Base-by-base conservation (phyloP, 495 filamentous ascomycete genomes). In the Aspergillus heteromorphus region DNA sequence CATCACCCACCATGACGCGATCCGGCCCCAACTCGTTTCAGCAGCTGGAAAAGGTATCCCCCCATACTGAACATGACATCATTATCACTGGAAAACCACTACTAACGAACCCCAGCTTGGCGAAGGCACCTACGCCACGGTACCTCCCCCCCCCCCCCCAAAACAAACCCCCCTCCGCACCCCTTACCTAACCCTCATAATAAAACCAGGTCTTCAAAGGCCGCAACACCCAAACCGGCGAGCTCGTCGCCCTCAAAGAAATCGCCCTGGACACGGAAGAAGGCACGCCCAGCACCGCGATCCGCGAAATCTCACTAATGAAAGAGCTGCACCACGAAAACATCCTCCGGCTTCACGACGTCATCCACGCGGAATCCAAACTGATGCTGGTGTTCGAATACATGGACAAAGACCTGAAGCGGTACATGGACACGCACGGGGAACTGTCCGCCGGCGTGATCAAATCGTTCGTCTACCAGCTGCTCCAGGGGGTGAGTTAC, bases 361-460 rank as follows among this genome's bases (percentile, higher is more conserved):
- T 98, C 40, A 96, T 98, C 62, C 93, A 98, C 68, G 96, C 93
- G 56, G 93, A 98, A 73, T 96, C 97, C 76, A 98, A 98, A 67
- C 83, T 98, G 40, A 97, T 97, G 90, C 85, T 98, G 27, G 93
- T 98, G 7, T 96, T 97, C 61, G 93, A 98, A 72, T 97, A 86
- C 70, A 95, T 98, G 86, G 93, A 98, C 70, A 84, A 91, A 60
- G 93, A 98, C 63, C 76, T 98, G 16, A 97, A 98, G 79, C 91
- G 91, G 67, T 97, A 96, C 72, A 97, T 97, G 93, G 93, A 98
- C 60, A 85, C 83, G 13, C 80, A 86, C 54, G 91, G 92, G 23
- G 86, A 87, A 19, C 76, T 97, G 20, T 87, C 91, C 62, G 86
- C 88, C 19, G 67, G 76, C 34, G 87, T 87, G 29, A 92, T 96